Conservation (phyloP, 768 basidiomycete genomes). For the Cantharellus cinnabarinus region DNA sequence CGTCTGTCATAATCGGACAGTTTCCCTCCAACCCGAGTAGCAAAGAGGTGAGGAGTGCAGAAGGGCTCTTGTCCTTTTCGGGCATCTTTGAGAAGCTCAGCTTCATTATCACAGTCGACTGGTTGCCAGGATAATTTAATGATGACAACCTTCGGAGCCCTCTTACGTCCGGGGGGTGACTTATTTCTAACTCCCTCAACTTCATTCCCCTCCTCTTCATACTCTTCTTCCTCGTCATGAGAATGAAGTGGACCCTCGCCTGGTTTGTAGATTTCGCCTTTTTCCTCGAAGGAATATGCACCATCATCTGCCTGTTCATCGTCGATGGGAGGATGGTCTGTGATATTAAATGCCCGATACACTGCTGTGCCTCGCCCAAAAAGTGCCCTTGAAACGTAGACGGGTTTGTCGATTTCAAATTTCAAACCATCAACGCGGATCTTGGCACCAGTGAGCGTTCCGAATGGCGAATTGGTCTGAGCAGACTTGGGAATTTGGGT, state of each 20-base stretch:
- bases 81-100: neutral
- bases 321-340: too few relatives aligned
- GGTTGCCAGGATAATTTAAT: neutral
- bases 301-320: too few relatives aligned
- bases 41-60: neutral
- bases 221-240: too few relatives aligned
- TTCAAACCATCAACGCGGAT: neutral
- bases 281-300: too few relatives aligned
- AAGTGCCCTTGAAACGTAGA: neutral
- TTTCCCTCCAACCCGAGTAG: neutral
- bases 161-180: neutral
- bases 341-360: neutral
- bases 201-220: too few relatives aligned
- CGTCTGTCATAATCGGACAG: neutral
- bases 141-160: neutral
- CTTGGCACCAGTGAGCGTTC: neutral
- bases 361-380: neutral
- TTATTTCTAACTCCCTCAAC: too few relatives aligned
- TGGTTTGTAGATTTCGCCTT: too few relatives aligned
- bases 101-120: neutral
- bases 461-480: neutral
- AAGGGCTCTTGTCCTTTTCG: neutral
- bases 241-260: too few relatives aligned
- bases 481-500: too few relatives aligned
- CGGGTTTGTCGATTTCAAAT: neutral